Base-by-base conservation (phyloP, 164 flowering plant genomes). In the Echeveria elegans region DNA sequence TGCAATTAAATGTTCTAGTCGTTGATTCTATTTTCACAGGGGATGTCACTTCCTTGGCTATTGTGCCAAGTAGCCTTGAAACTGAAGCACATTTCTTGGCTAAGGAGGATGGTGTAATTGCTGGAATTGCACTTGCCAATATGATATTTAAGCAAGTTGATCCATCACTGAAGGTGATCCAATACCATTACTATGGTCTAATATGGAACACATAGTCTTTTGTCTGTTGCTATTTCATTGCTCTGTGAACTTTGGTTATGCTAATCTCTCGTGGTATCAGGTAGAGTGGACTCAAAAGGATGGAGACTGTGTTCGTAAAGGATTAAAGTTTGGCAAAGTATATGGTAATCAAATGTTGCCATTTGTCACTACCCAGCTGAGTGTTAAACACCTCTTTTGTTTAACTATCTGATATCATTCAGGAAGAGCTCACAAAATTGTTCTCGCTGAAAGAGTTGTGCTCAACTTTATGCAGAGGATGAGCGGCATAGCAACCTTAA, bases 381-480 rank as follows among this genome's bases (percentile, higher is more conserved):
- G 14, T 10, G 1, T 37, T 34, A 19, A 52, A 18, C 58, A 21
- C 29, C 28, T 28, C 23, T 63, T 63, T 34, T 5, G 45, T 34
- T 41, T 63, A 11, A 59, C 56, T 38, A 32, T 40, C 38, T 26
- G 29, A 37, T 41, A 32, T 28, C 73, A 64, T 75, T 78, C 80
- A 94, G 98, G 97, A 52, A 69, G 80, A 43, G 98, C 98, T 15
- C 89, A 88, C 77, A 85, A 77, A 68, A 88, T 93, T 68, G 85
- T 90, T 70, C 82, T 88, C 18, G 97, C 90, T 69, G 97, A 94
- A 81, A 82, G 97, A 70, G 90, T 94, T 73, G 99, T 80, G 34
- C 87, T 94, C 30, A 89, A 91, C 73, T 94, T 94, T 80, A 89
- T 94, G 96, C 98, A 94, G 77, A 84, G 98, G 75, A 94, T 94